Base-by-base conservation (phyloP, 768 basidiomycete species). In the Myochromella boudieri region DNA sequence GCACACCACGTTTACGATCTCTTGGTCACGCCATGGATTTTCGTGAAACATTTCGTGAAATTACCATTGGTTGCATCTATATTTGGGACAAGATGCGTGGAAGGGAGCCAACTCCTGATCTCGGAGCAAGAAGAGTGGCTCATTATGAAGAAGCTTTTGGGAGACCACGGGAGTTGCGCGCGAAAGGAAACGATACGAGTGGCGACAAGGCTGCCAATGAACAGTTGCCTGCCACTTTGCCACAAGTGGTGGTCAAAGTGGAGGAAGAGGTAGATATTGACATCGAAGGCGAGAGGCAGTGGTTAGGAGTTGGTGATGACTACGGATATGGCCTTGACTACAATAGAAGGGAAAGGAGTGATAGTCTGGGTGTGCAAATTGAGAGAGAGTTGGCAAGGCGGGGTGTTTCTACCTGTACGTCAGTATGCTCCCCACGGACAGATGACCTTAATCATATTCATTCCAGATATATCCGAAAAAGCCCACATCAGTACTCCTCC, bases 11-110 rank as follows among this genome's bases (percentile, higher is more conserved):
- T 21, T 64, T 78, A 56, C 74, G 70, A 15, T 76, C 86, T 3
- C 71, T 88, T 15, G 67, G 69, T 0, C 81, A 88, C 57, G 84
- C 78, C 5, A 69, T 90, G 62, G 80, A 87, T 60, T 84, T 84
- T 57, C 72, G 80, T 9, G 87, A 90, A 59, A 84, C 85, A 0
- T 75, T 80, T 36, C 68, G 75, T 14, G 86, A 88, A 61, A 68
- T 87, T 14, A 74, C 75, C 72, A 49, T 63, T 5, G 84, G 84
- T 3, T 71, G 67, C 37, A 60, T 80, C n/a, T 85, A 87, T 60
- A 70, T 85, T 61, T 64, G 67, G 50, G 72, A 76, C 54, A 74
- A 75, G 48, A 65, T 74, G 55, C 67, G 76, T 9, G 81, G 83
- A 6, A 72, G 67, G 39, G 82, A 85, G 58, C 80, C 82, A 4